phyloP scores from a whole-genome alignment of 2,329 filamentous ascomycete genomes.

The Nemania sp. region DNA sequence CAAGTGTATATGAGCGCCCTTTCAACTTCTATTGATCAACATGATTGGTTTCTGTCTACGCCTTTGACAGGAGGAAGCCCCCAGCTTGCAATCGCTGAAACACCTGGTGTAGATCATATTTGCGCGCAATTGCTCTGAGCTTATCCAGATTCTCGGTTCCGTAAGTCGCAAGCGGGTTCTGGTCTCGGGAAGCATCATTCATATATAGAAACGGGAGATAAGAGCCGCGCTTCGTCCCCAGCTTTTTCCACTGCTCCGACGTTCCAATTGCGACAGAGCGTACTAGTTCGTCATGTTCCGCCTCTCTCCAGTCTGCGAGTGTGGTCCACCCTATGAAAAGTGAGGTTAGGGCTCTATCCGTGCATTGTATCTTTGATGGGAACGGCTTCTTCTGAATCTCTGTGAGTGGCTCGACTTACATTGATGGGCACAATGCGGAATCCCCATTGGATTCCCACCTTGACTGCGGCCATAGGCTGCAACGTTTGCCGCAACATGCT shows the following conservation, averaged over 20 bases:
- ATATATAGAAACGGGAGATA: constrained; percentile 24
- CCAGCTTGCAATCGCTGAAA: constrained; percentile 36
- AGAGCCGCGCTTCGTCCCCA: neutral
- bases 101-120: constrained; percentile 33
- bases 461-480: neutral
- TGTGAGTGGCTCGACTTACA: neutral
- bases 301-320: constrained; percentile 27
- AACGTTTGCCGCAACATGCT: neutral
- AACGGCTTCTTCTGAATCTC: too few species aligned
- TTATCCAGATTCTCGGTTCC: constrained; percentile 30
- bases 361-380: too few species aligned
- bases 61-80: constrained; percentile 26
- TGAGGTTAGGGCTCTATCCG: neutral
- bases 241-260: constrained; percentile 1
- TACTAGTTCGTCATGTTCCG: constrained; percentile 25
- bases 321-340: constrained; percentile 28
- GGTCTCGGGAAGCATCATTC: constrained; percentile 36
- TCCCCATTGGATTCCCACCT: neutral
- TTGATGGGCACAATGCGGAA: neutral
- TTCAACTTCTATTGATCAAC: too few species aligned
- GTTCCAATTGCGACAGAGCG: constrained; percentile 23
- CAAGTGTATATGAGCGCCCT: too few species aligned
- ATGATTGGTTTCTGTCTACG: too few species aligned
- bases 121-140: constrained; percentile 27
- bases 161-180: constrained; percentile 35